A percentile compares a stretch with the other conserved stretches of the same genome.
phyloP scores from a whole-genome alignment of 1,284 basidiomycete genomes.

The Leccinum glutinopallens region DNA sequence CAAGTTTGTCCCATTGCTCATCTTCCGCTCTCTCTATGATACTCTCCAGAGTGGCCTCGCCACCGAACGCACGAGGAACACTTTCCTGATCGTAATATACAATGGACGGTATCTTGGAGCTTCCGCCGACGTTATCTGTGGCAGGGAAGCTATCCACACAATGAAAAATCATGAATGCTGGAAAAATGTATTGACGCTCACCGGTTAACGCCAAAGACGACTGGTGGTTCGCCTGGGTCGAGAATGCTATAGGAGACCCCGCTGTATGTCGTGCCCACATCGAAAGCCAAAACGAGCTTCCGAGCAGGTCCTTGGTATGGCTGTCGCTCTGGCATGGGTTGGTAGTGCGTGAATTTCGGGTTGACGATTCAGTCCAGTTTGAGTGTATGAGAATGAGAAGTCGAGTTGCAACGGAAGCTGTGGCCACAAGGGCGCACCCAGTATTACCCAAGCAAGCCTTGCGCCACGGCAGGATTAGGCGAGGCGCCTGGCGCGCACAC shows the following conservation, averaged over 20 bases:
- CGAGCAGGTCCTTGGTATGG: conserved; percentile 38
- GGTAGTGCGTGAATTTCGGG: neutral
- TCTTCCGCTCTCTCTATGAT: conserved; percentile 48
- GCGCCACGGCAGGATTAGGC: too few species aligned
- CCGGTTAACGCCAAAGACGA: conserved; percentile 47
- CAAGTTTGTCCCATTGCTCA: conserved; percentile 46
- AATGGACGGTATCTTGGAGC: conserved; percentile 59
- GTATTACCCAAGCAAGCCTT: too few species aligned
- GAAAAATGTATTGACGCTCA: conserved; percentile 19
- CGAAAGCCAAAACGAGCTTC: conserved; percentile 51
- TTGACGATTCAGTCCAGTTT: too few species aligned
- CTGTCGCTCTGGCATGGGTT: conserved; percentile 35
- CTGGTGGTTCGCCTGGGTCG: conserved; percentile 36
- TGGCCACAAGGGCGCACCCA: too few species aligned
- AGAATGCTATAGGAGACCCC: conserved; percentile 45
- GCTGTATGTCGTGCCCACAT: conserved; percentile 55
- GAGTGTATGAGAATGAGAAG: too few species aligned
- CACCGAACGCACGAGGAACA: conserved; percentile 48
- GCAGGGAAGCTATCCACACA: conserved; percentile 47
- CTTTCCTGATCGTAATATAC: conserved; percentile 51
- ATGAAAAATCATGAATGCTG: neutral
- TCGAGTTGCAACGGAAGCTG: too few species aligned
- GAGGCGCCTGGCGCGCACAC: too few species aligned
- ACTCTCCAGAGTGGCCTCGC: conserved; percentile 48
- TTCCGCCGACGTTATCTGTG: conserved; percentile 53